Evolutionary conservation across 106 monocot species (phyloP), one percentile per base, ranked within the genome.

Genomic region (Hemerocallis citrina): DNA sequence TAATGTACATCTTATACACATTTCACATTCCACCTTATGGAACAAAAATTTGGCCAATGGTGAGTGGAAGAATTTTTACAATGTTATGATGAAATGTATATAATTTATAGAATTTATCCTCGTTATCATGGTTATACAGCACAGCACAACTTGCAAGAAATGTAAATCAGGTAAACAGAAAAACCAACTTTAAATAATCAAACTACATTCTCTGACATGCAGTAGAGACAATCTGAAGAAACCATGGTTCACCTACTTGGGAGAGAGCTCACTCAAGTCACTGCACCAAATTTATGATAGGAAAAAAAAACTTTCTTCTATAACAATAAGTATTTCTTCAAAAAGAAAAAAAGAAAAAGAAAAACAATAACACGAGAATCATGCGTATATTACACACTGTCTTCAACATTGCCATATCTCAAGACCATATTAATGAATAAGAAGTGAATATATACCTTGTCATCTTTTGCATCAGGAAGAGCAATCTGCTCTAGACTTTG

Each of bases 401-500:
- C n/a, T n/a, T n/a, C n/a, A n/a, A n/a, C n/a, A n/a, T n/a, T n/a
- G n/a, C n/a, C n/a, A n/a, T n/a, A n/a, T n/a, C n/a, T n/a, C n/a
- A n/a, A n/a, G n/a, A n/a, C n/a, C n/a, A n/a, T n/a, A n/a, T n/a
- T n/a, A n/a, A n/a, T n/a, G n/a, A n/a, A n/a, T 42, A 10, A 39
- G 6, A 19, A 59, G 22, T 2, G 7, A 45, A 12, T 28, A 63
- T 52, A 13, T 68, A 89, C 88, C 79, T 76, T 74, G 13, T 60
- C 56, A 15, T 88, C 74, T 69, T 79, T 56, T 25, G 63, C 33
- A 59, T 86, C 86, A 31, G 81, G 81, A 68, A 96, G 81, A 23
- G 81, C 95, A 69, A 81, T 83, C 54, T 90, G 80, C 44, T 86
- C 90, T 32, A 90, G 59, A 57, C 84, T 87, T 61, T 90, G 86